phyloP scores from a whole-genome alignment of 2,329 filamentous ascomycete species.

The Alternaria sp. region DNA sequence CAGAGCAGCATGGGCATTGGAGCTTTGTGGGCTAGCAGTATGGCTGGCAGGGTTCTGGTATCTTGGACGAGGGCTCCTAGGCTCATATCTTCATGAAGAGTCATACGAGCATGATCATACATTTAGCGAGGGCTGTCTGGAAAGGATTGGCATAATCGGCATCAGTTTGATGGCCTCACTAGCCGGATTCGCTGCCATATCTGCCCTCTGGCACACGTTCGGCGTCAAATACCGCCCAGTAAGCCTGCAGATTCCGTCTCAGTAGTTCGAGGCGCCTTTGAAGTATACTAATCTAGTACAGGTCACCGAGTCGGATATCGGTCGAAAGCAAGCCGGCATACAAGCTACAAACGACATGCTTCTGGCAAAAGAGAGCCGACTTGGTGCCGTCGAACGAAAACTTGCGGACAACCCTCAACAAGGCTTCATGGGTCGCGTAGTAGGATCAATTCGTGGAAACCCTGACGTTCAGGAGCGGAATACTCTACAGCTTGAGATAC shows the following conservation, averaged over 20 bases:
- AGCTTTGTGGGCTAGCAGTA: constrained; percentile 67
- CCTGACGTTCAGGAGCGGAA: constrained; percentile 63
- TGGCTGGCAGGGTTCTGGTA: constrained; percentile 84
- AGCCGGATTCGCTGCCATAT: constrained; percentile 90
- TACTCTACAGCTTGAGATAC: constrained; percentile 75
- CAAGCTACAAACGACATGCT: constrained; percentile 84
- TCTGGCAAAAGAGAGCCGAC: constrained; percentile 74
- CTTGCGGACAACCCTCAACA: constrained; percentile 57
- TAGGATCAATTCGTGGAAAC: constrained; percentile 74
- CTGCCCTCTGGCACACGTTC: constrained; percentile 86
- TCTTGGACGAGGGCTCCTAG: constrained; percentile 71
- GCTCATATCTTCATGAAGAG: constrained; percentile 59
- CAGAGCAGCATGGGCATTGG: constrained; percentile 70
- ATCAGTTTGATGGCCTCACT: constrained; percentile 86
- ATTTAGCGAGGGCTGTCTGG: constrained; percentile 65
- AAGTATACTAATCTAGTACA: constrained; percentile 29
- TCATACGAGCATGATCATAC: constrained; percentile 54
- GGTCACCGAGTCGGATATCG: constrained; percentile 76
- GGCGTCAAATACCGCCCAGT: constrained; percentile 69
- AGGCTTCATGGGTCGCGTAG: constrained; percentile 77
- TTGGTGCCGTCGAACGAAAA: constrained; percentile 75
- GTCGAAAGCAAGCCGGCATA: constrained; percentile 79
- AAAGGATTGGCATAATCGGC: constrained; percentile 82
- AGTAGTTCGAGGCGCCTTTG: neutral
- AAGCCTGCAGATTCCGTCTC: constrained; percentile 15